Conservation (phyloP, 2,329 filamentous ascomycete species). For the Alternaria metachromatica region DNA sequence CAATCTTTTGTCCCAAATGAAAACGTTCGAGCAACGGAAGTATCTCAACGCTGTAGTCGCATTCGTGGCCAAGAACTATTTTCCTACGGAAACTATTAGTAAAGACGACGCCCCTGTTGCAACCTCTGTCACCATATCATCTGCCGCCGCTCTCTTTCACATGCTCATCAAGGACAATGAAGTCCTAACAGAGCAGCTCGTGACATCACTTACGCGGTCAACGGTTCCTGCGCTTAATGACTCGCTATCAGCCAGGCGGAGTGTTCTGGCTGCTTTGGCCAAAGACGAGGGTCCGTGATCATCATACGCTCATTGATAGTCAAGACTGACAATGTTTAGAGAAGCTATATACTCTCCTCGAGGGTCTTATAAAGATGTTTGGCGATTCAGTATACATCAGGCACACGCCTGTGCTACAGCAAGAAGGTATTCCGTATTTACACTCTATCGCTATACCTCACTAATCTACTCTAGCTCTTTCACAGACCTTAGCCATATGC, state of each 20-base stretch:
- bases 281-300: slow-evolving; percentile 48
- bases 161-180: slow-evolving; percentile 37
- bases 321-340: slow-evolving; percentile 29
- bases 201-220: slow-evolving; percentile 51
- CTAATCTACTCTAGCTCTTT: slow-evolving; percentile 65
- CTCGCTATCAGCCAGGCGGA: slow-evolving; percentile 39
- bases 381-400: slow-evolving; percentile 87
- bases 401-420: slow-evolving; percentile 82
- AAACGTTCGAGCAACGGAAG: slow-evolving; percentile 57
- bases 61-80: slow-evolving; percentile 32
- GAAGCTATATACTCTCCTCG: slow-evolving; percentile 64
- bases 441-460: slow-evolving; percentile 11
- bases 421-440: slow-evolving; percentile 71
- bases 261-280: slow-evolving; percentile 51
- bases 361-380: slow-evolving; percentile 75
- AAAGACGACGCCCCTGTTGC: slow-evolving; percentile 20
- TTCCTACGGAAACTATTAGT: slow-evolving; percentile 10
- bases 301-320: background rate
- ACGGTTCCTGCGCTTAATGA: slow-evolving; percentile 35
- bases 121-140: slow-evolving; percentile 30
- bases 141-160: slow-evolving; percentile 30
- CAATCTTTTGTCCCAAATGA: slow-evolving; percentile 52
- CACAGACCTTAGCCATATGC: slow-evolving; percentile 77
- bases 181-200: slow-evolving; percentile 38
- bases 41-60: slow-evolving; percentile 46